Base-by-base conservation (phyloP, 2,329 filamentous ascomycete species). In the Colletotrichum eleusines region DNA sequence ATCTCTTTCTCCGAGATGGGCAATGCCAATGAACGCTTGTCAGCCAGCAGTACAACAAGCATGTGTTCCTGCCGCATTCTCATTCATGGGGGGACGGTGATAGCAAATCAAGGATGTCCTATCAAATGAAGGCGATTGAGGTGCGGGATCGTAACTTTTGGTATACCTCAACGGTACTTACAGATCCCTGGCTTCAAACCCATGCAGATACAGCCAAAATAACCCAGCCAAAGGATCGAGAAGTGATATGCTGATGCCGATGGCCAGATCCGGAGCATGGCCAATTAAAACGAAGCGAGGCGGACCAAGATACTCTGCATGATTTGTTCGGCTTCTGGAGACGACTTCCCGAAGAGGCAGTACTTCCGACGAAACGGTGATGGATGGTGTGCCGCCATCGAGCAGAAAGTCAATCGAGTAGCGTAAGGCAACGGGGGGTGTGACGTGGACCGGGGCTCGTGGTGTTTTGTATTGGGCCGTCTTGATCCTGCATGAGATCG, bases 401-500 rank as follows among this genome's bases (percentile, higher is more conserved):
- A 69, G 23, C 59, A 46, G 69, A 69, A 60, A 69, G 65, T 61
- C 64, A 60, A 69, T 69, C 64, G 59, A 65, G 40, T 42, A 69
- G 44, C 35, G 38, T 59, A 28, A 42, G 26, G 31, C 26, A 51
- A 46, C 42, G 40, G 50, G 42, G 64, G 40, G 46, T 54, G 46
- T 55, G 61, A 44, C 18, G 38, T 44, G 62, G 62, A 63, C 58
- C 28, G 33, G 42, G 68, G 59, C 33, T 40, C 51, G 31, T 53
- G 50, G 55, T 53, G 38, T 63, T 40, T 63, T 51, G 50, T 51
- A 68, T 53, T 58, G 59, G 50, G 33, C 35, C 50, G 67, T 53
- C 42, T 57, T 69, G 46, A 53, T 65, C 59, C 28, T 69, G 64
- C 58, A 71, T 69, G 69, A 69, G 69, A 71, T 71, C 69, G 69